Evolutionary conservation across 768 basidiomycete genomes (phyloP).

Genomic region (Mycena sanguinolenta): DNA sequence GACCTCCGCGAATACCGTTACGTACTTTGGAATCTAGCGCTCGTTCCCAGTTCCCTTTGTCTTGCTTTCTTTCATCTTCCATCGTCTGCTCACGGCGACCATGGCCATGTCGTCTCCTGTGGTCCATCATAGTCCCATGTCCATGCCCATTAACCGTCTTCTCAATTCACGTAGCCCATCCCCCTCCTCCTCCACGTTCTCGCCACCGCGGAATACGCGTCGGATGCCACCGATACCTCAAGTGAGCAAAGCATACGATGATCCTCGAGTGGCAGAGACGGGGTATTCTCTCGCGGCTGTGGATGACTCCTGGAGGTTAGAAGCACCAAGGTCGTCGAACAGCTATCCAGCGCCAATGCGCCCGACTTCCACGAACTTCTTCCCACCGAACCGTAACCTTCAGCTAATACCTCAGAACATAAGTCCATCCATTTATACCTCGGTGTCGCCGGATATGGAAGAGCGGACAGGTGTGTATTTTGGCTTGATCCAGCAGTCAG

Average conservation of each 20-base stretch:
- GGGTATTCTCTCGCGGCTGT: not conserved
- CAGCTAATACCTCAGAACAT: not conserved
- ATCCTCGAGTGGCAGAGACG: not conserved
- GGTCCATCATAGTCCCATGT: not conserved
- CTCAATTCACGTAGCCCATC: not conserved
- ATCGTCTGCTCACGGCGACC: not conserved
- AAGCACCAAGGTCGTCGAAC: not conserved
- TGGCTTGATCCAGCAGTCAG: not conserved
- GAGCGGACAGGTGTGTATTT: slow-evolving; percentile 2
- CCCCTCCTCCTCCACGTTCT: not conserved
- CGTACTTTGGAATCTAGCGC: too few species aligned
- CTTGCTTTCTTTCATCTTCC: not conserved
- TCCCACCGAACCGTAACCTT: not conserved
- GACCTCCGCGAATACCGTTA: too few species aligned
- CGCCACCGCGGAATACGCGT: slow-evolving; percentile 1
- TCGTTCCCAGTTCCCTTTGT: slow-evolving; percentile 9
- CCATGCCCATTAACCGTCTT: not conserved
- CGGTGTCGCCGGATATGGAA: not conserved
- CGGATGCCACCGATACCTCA: not conserved
- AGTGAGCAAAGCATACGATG: not conserved
- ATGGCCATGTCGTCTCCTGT: slow-evolving; percentile 18
- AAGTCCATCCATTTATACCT: not conserved
- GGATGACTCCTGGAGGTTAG: not conserved
- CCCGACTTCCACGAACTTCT: not conserved
- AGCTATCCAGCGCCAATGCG: not conserved